Evolutionary conservation across 2,329 filamentous ascomycete species (phyloP), one percentile per base, ranked within the genome.

Genomic region (Fusarium nurragi): DNA sequence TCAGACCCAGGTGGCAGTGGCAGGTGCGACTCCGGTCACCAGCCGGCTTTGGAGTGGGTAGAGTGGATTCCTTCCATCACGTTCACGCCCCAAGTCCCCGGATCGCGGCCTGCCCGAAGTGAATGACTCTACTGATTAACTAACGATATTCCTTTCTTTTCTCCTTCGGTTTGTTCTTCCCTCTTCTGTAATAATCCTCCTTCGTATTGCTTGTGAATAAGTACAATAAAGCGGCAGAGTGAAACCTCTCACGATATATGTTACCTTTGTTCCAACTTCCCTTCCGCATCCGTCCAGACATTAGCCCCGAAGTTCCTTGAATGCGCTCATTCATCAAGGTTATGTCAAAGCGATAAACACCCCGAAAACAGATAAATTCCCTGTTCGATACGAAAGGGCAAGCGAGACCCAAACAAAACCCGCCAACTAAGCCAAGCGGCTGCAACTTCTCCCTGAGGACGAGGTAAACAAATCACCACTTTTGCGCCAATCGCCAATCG

Each of bases 81-180:
- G 28, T 44, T 60, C 18, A 36, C 26, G 21, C 47, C 47, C 47
- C 64, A 40, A 59, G 48, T 55, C 49, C 21, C 63, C 54, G 63
- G 64, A 28, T 44, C 37, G 50, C 64, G 64, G 64, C 49, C 39
- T 56, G 43, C n/a, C 64, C 64, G 54, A 65, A 22, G 48, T 53
- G 64, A 49, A 44, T 67, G 64, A 64, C 28, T 59, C 38, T 38
- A 30, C 26, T 61, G n/a, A 48, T 39, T 44, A 13, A 52, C 28
- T 38, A 19, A 16, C 30, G 36, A 23, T n/a, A 39, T 37, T 34
- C 26, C 16, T 22, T 32, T 37, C 19, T 30, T 19, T 48, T 40
- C 22, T 39, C 32, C n/a, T 34, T 34, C 16, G n/a, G n/a, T 34
- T 32, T 16, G 14, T 16, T 32, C 14, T 37, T 49, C 28, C 6